These are phyloP conservation scores for Haberlea rhodopensis DNA, from an alignment of 257 asterid species.

Conservation along the genomic window DNA sequence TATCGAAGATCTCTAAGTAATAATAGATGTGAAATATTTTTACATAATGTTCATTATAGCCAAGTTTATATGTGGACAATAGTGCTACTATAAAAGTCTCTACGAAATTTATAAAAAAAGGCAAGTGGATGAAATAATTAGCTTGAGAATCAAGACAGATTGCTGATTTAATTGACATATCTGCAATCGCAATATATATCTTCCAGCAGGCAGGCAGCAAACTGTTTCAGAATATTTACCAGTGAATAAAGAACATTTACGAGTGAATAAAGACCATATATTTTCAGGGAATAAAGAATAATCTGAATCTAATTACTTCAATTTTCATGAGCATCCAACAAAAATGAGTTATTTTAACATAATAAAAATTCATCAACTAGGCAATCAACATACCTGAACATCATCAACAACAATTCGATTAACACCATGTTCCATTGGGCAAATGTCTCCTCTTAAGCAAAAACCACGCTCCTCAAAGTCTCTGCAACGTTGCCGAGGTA, in stretches of 20 bases:
- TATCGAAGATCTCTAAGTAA: too few species aligned
- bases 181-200: neutral
- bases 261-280: neutral
- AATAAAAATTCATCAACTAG: constrained; percentile 2
- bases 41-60: too few species aligned
- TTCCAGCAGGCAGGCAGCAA: neutral
- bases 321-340: too few species aligned
- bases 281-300: neutral
- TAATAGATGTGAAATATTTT: too few species aligned
- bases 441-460: too few species aligned
- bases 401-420: constrained; percentile 96
- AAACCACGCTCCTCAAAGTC: too few species aligned
- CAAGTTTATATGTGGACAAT: too few species aligned
- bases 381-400: constrained; percentile 69
- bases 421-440: constrained; percentile 97
- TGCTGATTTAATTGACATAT: neutral
- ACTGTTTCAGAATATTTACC: too few species aligned
- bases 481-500: too few species aligned
- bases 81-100: too few species aligned
- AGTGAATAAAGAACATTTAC: too few species aligned
- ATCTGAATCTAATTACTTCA: too few species aligned
- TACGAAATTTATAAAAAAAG: neutral
- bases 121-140: neutral
- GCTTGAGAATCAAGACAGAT: neutral
- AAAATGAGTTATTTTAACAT: constrained; percentile 10